Evolutionary conservation across 2,329 filamentous ascomycete genomes (phyloP), one percentile per base, ranked within the genome.

Genomic region (Alternaria triticimaculans): DNA sequence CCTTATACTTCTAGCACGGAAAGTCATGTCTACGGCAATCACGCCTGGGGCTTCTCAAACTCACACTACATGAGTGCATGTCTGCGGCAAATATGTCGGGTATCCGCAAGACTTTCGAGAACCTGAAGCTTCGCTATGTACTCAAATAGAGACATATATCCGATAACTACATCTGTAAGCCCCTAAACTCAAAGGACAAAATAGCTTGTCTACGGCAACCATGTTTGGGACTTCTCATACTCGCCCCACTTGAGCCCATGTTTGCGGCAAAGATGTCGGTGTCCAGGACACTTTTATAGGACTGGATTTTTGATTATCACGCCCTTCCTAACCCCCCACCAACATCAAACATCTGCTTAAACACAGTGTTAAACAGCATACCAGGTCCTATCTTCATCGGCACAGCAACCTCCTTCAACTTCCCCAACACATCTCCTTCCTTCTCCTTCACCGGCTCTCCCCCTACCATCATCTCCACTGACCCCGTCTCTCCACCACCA

Each of bases 401-500:
- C 37, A 41, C 15, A 41, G 37, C n/a, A 10, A 41, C 37, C 37
- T 18, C 37, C 37, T 41, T 41, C 37, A 41, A 41, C 37, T 18
- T 41, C 15, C 8, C 4, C 37, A 41, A 41, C 37, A 18, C 8
- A n/a, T 41, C 37, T 18, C n/a, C 37, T 41, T 10, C 15, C n/a
- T n/a, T 11, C 37, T 41, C 8, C 37, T 18, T 41, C 9, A 41
- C 8, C 8, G 37, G n/a, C 37, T 18, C 37, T 41, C 6, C 18
- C n/a, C 1, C 37, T 41, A 3, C 4, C 9, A 11, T 41, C 37
- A 10, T 41, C n/a, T 41, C 37, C 37, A 37, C 8, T 37, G 33
- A 37, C 8, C 33, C 33, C 0, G 0, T 37, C 33, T 37, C 33
- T 0, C 5, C 37, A 0, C 1, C n/a, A 41, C n/a, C 9, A 41